phyloP scores from a whole-genome alignment of 2,329 filamentous ascomycete genomes.

The Colletotrichum trifolii region DNA sequence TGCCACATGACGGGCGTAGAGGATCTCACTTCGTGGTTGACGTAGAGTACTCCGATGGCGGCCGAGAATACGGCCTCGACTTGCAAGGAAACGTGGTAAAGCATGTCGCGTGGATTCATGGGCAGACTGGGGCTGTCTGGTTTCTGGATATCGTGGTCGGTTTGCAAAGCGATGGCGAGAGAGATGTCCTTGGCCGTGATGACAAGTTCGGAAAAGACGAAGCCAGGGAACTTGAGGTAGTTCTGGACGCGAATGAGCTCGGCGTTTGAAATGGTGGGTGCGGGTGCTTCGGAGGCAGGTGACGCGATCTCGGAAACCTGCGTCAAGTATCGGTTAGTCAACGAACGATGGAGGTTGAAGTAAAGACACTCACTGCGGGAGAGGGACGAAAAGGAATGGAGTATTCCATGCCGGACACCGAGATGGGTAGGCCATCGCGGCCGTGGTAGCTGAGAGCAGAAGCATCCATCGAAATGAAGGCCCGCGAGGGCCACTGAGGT shows the following conservation, averaged over 20 bases:
- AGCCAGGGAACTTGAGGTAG: constrained; percentile 5
- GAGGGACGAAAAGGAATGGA: too few relatives aligned
- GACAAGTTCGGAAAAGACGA: not conserved
- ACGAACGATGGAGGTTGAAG: too few relatives aligned
- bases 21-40: not conserved
- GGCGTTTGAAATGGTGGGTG: not conserved
- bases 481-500: too few relatives aligned
- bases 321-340: too few relatives aligned
- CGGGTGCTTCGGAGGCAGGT: too few relatives aligned
- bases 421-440: too few relatives aligned
- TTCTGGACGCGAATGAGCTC: not conserved
- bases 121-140: not conserved
- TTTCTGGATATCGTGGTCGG: not conserved
- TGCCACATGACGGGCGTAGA: constrained; percentile 5
- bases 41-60: not conserved
- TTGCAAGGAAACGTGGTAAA: not conserved
- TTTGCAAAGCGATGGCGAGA: not conserved
- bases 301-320: too few relatives aligned
- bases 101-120: not conserved
- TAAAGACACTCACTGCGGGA: too few relatives aligned
- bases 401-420: too few relatives aligned
- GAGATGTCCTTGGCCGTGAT: not conserved
- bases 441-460: too few relatives aligned
- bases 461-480: too few relatives aligned
- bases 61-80: not conserved